phyloP scores from a whole-genome alignment of 345 rosid genomes.

The Brassica cretica region DNA sequence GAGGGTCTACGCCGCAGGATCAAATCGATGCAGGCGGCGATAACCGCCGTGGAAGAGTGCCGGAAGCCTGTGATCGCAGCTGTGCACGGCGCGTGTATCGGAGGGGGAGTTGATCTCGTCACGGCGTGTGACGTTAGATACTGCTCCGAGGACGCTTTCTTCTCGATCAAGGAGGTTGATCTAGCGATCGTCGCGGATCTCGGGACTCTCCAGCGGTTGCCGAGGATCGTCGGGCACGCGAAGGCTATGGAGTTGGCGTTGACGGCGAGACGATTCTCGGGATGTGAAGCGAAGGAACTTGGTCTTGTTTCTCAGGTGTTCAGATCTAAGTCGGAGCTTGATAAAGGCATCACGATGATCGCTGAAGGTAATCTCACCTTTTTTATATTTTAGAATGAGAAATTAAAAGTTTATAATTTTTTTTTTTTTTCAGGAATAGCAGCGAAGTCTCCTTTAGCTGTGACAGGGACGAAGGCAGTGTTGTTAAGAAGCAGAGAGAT shows the following conservation, averaged over 20 bases:
- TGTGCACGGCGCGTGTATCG: slow-evolving; percentile 76
- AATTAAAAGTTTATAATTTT: neutral
- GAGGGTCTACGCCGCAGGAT: slow-evolving; percentile 60
- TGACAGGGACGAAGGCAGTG: slow-evolving; percentile 77
- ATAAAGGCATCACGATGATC: slow-evolving; percentile 44
- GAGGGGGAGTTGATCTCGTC: slow-evolving; percentile 64
- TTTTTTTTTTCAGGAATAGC: slow-evolving; percentile 52
- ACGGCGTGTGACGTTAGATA: slow-evolving; percentile 84
- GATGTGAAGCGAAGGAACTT: slow-evolving; percentile 67
- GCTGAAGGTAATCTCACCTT: slow-evolving; percentile 57
- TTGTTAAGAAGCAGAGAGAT: slow-evolving; percentile 67
- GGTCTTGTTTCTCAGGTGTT: slow-evolving; percentile 76
- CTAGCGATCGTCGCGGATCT: slow-evolving; percentile 78
- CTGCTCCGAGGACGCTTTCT: slow-evolving; percentile 61
- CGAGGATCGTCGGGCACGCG: slow-evolving; percentile 68
- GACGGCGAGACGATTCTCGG: slow-evolving; percentile 65
- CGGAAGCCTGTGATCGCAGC: slow-evolving; percentile 79
- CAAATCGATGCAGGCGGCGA: slow-evolving; percentile 64
- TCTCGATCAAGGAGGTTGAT: slow-evolving; percentile 83
- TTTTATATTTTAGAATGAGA: neutral
- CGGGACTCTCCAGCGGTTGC: slow-evolving; percentile 85
- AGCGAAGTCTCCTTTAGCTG: slow-evolving; percentile 74
- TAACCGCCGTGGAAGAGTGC: slow-evolving; percentile 75
- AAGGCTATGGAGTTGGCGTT: slow-evolving; percentile 72
- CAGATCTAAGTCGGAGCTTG: slow-evolving; percentile 58